Percentiles rank a stretch among this genome's conserved stretches.
Conservation (phyloP, 2,329 filamentous ascomycete species). For the Lachnellula subtilissima region DNA sequence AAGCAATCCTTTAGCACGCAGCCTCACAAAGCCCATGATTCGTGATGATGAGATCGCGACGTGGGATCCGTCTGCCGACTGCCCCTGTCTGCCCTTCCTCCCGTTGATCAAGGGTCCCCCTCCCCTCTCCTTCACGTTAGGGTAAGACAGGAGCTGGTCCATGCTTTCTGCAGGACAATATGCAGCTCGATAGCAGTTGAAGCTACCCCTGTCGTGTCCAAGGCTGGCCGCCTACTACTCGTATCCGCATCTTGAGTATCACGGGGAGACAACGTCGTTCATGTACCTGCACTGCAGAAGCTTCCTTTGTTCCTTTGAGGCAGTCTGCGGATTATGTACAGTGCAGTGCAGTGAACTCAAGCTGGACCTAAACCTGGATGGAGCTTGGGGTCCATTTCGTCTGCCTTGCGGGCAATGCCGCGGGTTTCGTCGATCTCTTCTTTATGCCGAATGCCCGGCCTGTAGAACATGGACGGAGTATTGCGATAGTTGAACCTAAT, state of each 20-base stretch:
- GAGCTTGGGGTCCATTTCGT: slow-evolving; percentile 1
- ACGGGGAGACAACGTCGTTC: background rate
- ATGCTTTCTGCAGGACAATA: slow-evolving; percentile 22
- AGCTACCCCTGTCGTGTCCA: slow-evolving; percentile 16
- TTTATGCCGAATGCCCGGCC: slow-evolving; percentile 6
- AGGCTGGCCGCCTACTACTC: slow-evolving; percentile 11
- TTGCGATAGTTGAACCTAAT: slow-evolving; percentile 3
- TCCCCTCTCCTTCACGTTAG: background rate
- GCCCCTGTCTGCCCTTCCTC: background rate
- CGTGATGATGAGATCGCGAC: background rate
- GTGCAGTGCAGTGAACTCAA: background rate
- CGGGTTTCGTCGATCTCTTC: slow-evolving; percentile 9
- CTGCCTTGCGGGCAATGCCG: slow-evolving; percentile 10
- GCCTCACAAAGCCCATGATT: slow-evolving; percentile 7
- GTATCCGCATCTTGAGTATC: slow-evolving; percentile 11
- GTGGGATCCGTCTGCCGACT: background rate
- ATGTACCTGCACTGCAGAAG: slow-evolving; percentile 10
- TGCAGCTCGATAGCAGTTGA: slow-evolving; percentile 16
- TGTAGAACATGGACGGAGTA: background rate
- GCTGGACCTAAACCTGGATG: too few relatives aligned
- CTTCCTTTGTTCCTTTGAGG: slow-evolving; percentile 10
- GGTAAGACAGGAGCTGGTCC: background rate
- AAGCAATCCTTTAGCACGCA: slow-evolving; percentile 9
- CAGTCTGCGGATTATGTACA: background rate
- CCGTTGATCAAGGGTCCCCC: slow-evolving; percentile 1